Evolutionary conservation across 495 filamentous ascomycete species (phyloP), one percentile per base, ranked within the genome.

Genomic region (Trichoderma orchidacearum): DNA sequence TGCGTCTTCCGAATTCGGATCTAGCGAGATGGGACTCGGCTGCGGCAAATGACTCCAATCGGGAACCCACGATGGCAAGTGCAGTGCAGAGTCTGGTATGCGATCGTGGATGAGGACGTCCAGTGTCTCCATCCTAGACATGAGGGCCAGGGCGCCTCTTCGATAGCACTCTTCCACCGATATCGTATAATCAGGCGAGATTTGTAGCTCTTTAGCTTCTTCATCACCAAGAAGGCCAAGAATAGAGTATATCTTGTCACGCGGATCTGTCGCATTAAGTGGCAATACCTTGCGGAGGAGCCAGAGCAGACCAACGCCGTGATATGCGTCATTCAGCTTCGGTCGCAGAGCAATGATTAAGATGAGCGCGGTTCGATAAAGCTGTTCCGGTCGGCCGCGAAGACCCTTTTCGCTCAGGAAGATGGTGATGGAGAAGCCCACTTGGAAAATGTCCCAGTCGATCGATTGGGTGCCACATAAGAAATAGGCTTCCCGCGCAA

Each of bases 401-500:
- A 51, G 45, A 0, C 45, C 25, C 18, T 28, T 51, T 51, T 23
- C 18, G 17, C 45, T 28, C 25, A 51, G 13, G 21, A 51, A 23
- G 18, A 23, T 8, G 45, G 18, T 23, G 5, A 51, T 23, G 5
- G 12, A 3, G n/a, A 51, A 51, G 17, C 45, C 52, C 6, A 23
- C 31, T 27, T 57, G 31, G 6, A 60, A 52, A 8, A n/a, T 31
- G 23, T 55, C 21, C 59, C 59, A 60, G 17, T 31, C 11, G 30
- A 60, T 34, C 34, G 28, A 8, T 5, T 38, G 29, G 9, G 52
- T 31, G 13, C 60, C 60, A 30, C 55, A 65, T 28, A 59, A 23
- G 6, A 62, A 45, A 1, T 50, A n/a, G n/a, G 57, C 60, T 6
- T 56, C 29, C 8, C 17, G 31, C 13, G 62, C 64, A 8, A 64